Base-by-base conservation (phyloP, 2,329 filamentous ascomycete genomes). In the Arthrobotrys megalospora region DNA sequence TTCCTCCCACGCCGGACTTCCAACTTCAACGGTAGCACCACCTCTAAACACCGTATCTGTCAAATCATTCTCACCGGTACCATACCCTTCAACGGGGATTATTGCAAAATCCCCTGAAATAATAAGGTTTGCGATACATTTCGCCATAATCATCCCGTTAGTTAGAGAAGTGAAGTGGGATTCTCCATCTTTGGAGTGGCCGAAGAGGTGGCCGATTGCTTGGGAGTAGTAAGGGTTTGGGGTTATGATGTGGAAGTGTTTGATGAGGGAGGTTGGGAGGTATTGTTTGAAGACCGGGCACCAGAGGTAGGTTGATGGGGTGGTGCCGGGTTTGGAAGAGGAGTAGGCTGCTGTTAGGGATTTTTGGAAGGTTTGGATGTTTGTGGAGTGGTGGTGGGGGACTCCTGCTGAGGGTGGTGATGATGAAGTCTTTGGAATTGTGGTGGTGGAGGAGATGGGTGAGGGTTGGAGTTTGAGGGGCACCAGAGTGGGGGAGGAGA, bases 241-340 rank as follows among this genome's bases (percentile, higher is more conserved):
- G 3, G 50, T 68, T 34, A 77, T 70, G 24, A 77, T 77, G 36
- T 58, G 60, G n/a, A 66, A 45, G 16, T 53, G n/a, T 11, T 52
- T 53, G 4, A 77, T 63, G 4, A 77, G 50, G 1, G 43, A 38
- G 0, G 50, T 36, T 4, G 73, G 73, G 2, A 77, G 52, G 52
- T 77, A 71, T 71, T 71, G 73, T 38, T 77, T 77, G 34, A 77
- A 77, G 8, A 77, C 41, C 1, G 73, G 73, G 14, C 73, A 77
- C 73, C 73, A 77, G 32, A 63, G 32, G 28, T 77, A 71, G 14
- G 12, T 41, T 12, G 36, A 21, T 19, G 10, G 24, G 24, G 36
- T 38, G 7, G 36, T 24, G 7, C 36, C 63, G 11, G 50, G 60
- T 19, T 63, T 63, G 4, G 43, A 24, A 32, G 73, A 41, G 8